These are phyloP conservation scores for Candida xiaguanensis DNA, from an alignment of 805 yeast species.

Conservation along the genomic window DNA sequence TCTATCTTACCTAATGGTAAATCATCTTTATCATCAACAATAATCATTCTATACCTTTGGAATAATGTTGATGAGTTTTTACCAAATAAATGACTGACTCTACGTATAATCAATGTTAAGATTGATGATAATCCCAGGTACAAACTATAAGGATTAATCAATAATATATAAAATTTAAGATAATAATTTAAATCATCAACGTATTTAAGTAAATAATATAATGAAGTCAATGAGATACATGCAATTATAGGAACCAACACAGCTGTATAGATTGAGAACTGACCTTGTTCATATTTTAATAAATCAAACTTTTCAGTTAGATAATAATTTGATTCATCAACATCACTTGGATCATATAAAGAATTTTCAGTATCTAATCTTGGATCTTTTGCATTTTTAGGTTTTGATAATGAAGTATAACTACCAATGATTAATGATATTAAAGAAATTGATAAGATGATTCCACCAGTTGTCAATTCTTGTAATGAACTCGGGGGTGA, in stretches of 20 bases:
- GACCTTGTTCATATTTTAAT: constrained; percentile 3
- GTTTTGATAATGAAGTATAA: constrained; percentile 19
- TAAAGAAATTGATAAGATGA: constrained; percentile 20
- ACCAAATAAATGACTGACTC: constrained; percentile 20
- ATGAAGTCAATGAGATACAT: constrained; percentile 30
- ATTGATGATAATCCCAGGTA: constrained; percentile 24
- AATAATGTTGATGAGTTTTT: constrained; percentile 22
- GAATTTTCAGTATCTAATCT: constrained; percentile 11
- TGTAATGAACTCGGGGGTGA: no score
- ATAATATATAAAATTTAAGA: constrained; percentile 32
- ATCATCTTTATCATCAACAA: constrained; percentile 32
- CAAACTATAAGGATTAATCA: constrained; percentile 30
- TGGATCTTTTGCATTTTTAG: constrained; percentile 22
- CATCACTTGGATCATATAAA: constrained; percentile 21
- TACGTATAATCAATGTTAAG: constrained; percentile 22
- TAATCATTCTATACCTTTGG: constrained; percentile 38
- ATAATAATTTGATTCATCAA: constrained; percentile 16
- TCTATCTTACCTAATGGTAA: constrained; percentile 38
- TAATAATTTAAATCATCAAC: constrained; percentile 26
- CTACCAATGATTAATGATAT: constrained; percentile 20
- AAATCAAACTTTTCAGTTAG: constrained; percentile 10
- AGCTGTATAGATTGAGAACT: constrained; percentile 5
- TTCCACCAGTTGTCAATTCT: not conserved
- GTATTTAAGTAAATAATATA: constrained; percentile 35
- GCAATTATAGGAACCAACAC: constrained; percentile 44